A percentile compares a stretch with the other conserved stretches of the same genome.
phyloP scores from a whole-genome alignment of 2,329 filamentous ascomycete species.

The Lecanosticta acicola region DNA sequence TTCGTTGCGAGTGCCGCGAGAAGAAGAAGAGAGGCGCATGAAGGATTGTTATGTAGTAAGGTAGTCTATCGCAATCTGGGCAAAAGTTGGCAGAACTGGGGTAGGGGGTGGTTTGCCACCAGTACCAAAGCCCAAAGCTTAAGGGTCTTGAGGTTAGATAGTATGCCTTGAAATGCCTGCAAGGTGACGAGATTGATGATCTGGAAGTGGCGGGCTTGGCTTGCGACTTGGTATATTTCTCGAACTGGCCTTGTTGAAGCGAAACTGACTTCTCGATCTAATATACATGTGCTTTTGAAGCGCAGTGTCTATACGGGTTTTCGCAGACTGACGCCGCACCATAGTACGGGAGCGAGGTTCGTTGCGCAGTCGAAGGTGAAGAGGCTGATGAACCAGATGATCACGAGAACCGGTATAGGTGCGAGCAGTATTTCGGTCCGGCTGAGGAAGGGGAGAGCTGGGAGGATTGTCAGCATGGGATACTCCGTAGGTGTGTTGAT shows the following conservation, averaged over 20 bases:
- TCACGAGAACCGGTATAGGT: slow-evolving; percentile 54
- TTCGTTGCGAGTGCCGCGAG: no score
- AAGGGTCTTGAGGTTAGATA: no score
- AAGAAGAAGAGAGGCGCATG: no score
- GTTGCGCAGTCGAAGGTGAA: slow-evolving; percentile 49
- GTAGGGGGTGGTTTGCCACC: background rate
- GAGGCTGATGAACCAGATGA: slow-evolving; percentile 53
- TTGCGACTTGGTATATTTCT: no score
- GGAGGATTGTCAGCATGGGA: slow-evolving; percentile 13
- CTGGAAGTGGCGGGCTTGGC: no score
- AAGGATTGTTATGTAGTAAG: no score
- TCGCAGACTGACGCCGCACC: slow-evolving; percentile 43
- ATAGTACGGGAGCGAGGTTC: slow-evolving; percentile 47
- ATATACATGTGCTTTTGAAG: background rate
- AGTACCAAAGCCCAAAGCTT: no score
- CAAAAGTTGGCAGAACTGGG: background rate
- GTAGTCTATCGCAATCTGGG: background rate
- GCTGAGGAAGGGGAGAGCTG: slow-evolving; percentile 59
- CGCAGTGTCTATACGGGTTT: slow-evolving; percentile 33
- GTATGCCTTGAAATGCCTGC: no score
- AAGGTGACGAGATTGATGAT: no score
- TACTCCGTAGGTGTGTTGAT: background rate
- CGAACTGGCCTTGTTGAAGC: background rate
- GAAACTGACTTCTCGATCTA: background rate
- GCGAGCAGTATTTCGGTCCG: slow-evolving; percentile 61